These are phyloP conservation scores for Colletotrichum agaves DNA, from an alignment of 2,329 filamentous ascomycete genomes.

Conservation along the genomic window DNA sequence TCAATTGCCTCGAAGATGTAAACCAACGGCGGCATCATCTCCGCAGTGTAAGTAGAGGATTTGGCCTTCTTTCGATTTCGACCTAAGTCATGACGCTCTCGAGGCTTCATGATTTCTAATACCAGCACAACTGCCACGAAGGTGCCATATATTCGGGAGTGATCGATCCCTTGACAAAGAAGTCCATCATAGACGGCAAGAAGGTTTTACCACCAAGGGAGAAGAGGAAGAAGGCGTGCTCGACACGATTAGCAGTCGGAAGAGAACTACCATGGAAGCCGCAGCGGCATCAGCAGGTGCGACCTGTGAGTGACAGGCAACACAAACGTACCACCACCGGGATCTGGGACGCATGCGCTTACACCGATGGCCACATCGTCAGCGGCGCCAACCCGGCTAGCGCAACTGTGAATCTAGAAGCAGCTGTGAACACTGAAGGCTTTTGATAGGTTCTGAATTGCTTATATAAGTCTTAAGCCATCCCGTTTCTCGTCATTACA, in stretches of 20 bases:
- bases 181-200: slow-evolving; percentile 51
- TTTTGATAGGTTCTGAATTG: slow-evolving; percentile 48
- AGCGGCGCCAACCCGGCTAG: slow-evolving; percentile 56
- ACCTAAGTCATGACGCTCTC: too few species aligned
- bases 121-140: slow-evolving; percentile 45
- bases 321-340: slow-evolving; percentile 38
- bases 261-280: slow-evolving; percentile 48
- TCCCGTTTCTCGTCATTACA: too few species aligned
- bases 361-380: slow-evolving; percentile 51
- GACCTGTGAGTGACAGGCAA: slow-evolving; percentile 41
- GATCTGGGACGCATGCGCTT: slow-evolving; percentile 45
- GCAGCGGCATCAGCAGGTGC: slow-evolving; percentile 45
- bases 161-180: slow-evolving; percentile 45
- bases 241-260: slow-evolving; percentile 46
- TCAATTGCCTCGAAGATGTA: slow-evolving; percentile 53
- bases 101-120: too few species aligned
- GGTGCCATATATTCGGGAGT: slow-evolving; percentile 51
- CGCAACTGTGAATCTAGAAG: slow-evolving; percentile 50
- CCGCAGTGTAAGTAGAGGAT: slow-evolving; percentile 45
- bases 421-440: slow-evolving; percentile 50
- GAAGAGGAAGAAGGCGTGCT: slow-evolving; percentile 49
- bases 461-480: too few species aligned
- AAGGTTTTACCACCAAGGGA: slow-evolving; percentile 52
- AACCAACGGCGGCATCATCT: slow-evolving; percentile 52
- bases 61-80: background rate